Percentiles rank a stretch among this genome's conserved stretches.
phyloP scores from a whole-genome alignment of 2,329 filamentous ascomycete genomes.

The Beauveria caledonica region DNA sequence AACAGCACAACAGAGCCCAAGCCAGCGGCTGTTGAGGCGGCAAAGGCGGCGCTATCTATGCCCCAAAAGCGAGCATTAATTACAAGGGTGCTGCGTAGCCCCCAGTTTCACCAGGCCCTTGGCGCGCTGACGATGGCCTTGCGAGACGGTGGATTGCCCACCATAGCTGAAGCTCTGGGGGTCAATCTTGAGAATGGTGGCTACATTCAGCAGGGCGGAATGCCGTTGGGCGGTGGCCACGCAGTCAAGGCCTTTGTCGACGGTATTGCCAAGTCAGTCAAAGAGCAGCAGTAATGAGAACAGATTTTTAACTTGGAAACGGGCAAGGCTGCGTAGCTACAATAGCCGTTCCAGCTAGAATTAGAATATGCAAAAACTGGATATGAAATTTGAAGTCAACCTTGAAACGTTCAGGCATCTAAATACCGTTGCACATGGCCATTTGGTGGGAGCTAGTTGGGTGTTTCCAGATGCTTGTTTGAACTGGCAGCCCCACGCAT shows the following conservation, averaged over 20 bases:
- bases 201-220: constrained; percentile 64
- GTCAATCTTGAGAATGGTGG: constrained; percentile 80
- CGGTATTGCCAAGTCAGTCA: constrained; percentile 72
- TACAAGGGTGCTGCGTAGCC: constrained; percentile 74
- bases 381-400: neutral
- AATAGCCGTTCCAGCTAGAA: neutral
- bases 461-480: neutral
- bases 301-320: constrained; percentile 6
- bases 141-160: constrained; percentile 82
- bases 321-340: neutral
- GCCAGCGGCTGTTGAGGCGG: constrained; percentile 59
- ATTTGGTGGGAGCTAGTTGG: neutral
- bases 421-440: neutral
- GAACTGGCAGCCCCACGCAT: constrained; percentile 7
- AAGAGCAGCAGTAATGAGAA: constrained; percentile 38
- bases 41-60: constrained; percentile 62
- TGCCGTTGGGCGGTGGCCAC: constrained; percentile 80
- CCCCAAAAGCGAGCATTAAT: constrained; percentile 75
- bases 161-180: constrained; percentile 76
- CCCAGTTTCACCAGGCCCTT: constrained; percentile 84
- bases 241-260: constrained; percentile 88
- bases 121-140: constrained; percentile 80
- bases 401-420: neutral
- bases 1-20: constrained; percentile 56
- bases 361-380: neutral